These are phyloP conservation scores for Aspergillus alliaceus DNA, from an alignment of 2,329 filamentous ascomycete species.

Conservation along the genomic window DNA sequence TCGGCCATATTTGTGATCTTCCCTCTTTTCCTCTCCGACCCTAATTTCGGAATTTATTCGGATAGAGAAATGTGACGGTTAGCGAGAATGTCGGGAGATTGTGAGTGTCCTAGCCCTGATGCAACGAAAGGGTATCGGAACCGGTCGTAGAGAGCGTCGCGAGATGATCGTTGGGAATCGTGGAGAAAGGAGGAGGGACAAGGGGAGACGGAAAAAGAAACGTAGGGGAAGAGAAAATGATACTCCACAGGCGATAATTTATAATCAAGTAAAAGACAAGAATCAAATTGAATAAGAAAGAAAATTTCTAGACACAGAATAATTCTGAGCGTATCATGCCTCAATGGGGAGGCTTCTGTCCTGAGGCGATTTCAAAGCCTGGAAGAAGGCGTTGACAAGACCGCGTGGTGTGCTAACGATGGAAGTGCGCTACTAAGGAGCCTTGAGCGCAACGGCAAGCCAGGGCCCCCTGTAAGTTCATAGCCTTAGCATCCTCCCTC, in stretches of 20 bases:
- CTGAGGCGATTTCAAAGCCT: conserved; percentile 21
- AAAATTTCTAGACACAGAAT: conserved; percentile 19
- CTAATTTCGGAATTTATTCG: conserved; percentile 4
- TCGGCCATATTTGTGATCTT: conserved; percentile 55
- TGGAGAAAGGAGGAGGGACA: conserved; percentile 26
- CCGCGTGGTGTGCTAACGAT: conserved; percentile 24
- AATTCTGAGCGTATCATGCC: conserved; percentile 30
- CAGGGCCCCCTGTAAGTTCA: conserved; percentile 39
- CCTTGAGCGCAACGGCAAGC: conserved; percentile 42
- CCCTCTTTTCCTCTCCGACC: conserved; percentile 8
- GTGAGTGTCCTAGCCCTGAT: neutral
- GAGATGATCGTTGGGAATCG: conserved; percentile 32
- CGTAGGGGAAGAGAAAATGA: conserved; percentile 4
- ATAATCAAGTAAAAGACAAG: conserved; percentile 15
- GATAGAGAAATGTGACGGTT: conserved; percentile 2
- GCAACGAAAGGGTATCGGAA: conserved; percentile 21
- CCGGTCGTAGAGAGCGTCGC: conserved; percentile 36
- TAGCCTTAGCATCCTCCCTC: conserved; percentile 41
- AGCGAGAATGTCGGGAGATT: neutral
- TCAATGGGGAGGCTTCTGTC: conserved; percentile 19
- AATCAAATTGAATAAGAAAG: conserved; percentile 15
- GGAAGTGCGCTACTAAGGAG: conserved; percentile 36
- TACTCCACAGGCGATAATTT: conserved; percentile 22
- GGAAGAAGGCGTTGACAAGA: conserved; percentile 18
- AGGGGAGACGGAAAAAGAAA: conserved; percentile 17